Evolutionary conservation across 495 filamentous ascomycete species (phyloP).

Genomic region (Lasiosphaeria hispida): DNA sequence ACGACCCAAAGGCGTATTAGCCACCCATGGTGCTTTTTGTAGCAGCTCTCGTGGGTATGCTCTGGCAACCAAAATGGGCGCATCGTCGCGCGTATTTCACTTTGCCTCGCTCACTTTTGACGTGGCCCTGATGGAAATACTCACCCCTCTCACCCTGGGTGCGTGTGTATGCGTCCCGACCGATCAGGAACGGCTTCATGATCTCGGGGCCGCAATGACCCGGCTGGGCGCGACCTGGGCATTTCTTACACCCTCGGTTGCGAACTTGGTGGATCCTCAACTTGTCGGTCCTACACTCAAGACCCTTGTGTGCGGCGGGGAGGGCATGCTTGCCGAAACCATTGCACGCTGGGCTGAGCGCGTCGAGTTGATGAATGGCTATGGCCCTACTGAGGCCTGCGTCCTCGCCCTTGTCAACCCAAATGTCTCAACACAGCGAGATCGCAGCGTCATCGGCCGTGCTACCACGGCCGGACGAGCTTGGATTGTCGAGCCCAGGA

Average conservation of each 20-base stretch:
- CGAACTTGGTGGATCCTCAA: constrained; percentile 28
- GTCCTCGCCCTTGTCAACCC: constrained; percentile 21
- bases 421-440: constrained; percentile 11
- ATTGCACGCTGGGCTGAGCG: constrained; percentile 55
- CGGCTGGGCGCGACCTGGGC: constrained; percentile 22
- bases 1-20: constrained; percentile 33
- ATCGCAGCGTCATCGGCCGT: constrained; percentile 22
- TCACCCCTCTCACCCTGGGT: constrained; percentile 57
- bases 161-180: constrained; percentile 63
- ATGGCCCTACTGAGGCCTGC: constrained; percentile 48
- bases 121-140: constrained; percentile 53
- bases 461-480: constrained; percentile 10
- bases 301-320: constrained; percentile 32
- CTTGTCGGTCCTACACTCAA: constrained; percentile 23
- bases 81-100: constrained; percentile 46
- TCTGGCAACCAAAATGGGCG: constrained; percentile 3
- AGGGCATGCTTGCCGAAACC: constrained; percentile 24
- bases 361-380: constrained; percentile 53
- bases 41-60: background rate
- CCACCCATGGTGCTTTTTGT: constrained; percentile 33
- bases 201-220: constrained; percentile 25
- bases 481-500: constrained; percentile 24
- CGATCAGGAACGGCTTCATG: constrained; percentile 45
- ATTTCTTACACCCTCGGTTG: constrained; percentile 25
- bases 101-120: constrained; percentile 62